Evolutionary conservation across 2,329 filamentous ascomycete species (phyloP), one percentile per base, ranked within the genome.

Genomic region (Lasiodiplodia gonubiensis): DNA sequence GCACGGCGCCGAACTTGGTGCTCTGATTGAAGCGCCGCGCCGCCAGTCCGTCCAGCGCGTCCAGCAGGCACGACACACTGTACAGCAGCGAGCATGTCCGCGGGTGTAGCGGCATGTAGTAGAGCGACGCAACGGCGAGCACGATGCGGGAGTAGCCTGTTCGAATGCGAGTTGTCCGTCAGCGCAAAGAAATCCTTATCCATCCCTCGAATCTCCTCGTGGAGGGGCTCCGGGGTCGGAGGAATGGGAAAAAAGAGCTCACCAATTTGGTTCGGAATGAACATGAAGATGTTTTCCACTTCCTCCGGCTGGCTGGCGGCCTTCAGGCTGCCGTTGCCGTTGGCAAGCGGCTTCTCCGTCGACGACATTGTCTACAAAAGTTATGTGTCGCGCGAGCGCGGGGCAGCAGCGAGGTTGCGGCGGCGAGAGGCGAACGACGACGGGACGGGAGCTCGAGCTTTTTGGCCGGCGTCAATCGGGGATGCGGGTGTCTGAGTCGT

Each of bases 51-150:
- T 99, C 95, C 70, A 98, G 87, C 54, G 94, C 95, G 78, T 99
- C 95, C 71, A 99, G 90, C 53, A 98, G 87, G 79, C 95, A 98
- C 30, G 94, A 98, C 68, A 99, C 83, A 77, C 90, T 94, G 85
- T 99, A 99, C 66, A 96, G 88, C 60, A 94, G 80, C 68, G 92
- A 94, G 83, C 94, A 98, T 46, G 94, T 97, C 74, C 94, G 91
- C n/a, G 94, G 94, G 80, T 99, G 95, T 65, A 98, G 88, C 63
- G 95, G 94, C 95, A 99, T 99, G 84, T 97, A 99, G 84, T 98
- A 97, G 72, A 99, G 89, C 33, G 95, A 97, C 57, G 92, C 92
- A 74, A 97, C 83, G 73, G 94, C 93, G 72, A 85, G 82, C 60
- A 85, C 76, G 72, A 85, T 79, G 67, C 83, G 83, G 55, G 77